A percentile compares a stretch with the other conserved stretches of the same genome.
phyloP scores from a whole-genome alignment of 108 stramenopile genomes.

The Nitzschia sp. region DNA sequence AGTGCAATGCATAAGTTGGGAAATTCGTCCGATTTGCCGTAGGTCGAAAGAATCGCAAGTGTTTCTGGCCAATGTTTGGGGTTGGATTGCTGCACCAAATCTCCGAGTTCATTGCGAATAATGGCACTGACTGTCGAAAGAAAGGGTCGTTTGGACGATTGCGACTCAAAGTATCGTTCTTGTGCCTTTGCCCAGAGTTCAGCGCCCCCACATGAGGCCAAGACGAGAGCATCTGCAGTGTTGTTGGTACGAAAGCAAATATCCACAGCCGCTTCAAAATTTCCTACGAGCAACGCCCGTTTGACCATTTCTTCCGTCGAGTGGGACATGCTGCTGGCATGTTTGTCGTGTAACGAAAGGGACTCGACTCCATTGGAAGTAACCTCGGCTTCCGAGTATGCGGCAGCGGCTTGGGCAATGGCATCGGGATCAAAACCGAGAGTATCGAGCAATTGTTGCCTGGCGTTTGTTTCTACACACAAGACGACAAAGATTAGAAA shows the following conservation, averaged over 20 bases:
- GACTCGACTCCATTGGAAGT: constrained; percentile 22
- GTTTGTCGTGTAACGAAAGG: constrained; percentile 13
- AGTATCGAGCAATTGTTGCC: constrained; percentile 87
- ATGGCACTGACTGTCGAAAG: constrained; percentile 88
- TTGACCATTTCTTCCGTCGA: constrained; percentile 79
- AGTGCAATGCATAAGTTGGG: constrained; percentile 86
- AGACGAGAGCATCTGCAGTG: constrained; percentile 90
- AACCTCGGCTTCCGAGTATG: constrained; percentile 16
- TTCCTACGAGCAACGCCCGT: constrained; percentile 91
- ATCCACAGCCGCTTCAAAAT: constrained; percentile 96
- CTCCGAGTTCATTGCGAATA: constrained; percentile 72
- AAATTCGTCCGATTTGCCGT: constrained; percentile 92
- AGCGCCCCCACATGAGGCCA: constrained; percentile 93
- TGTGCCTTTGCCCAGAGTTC: constrained; percentile 94
- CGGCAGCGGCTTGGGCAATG: constrained; percentile 51
- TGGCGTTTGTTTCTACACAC: constrained; percentile 64
- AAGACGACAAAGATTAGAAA: too few relatives aligned
- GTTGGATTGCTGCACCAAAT: constrained; percentile 73
- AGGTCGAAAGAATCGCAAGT: constrained; percentile 92
- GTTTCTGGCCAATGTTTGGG: constrained; percentile 92
- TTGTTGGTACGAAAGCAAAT: constrained; percentile 90
- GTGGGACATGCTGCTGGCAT: constrained; percentile 41
- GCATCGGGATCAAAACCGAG: constrained; percentile 90
- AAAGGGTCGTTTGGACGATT: constrained; percentile 73
- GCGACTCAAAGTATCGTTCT: constrained; percentile 82